Evolutionary conservation across 768 basidiomycete species (phyloP).

Genomic region (Grammothele lineata): DNA sequence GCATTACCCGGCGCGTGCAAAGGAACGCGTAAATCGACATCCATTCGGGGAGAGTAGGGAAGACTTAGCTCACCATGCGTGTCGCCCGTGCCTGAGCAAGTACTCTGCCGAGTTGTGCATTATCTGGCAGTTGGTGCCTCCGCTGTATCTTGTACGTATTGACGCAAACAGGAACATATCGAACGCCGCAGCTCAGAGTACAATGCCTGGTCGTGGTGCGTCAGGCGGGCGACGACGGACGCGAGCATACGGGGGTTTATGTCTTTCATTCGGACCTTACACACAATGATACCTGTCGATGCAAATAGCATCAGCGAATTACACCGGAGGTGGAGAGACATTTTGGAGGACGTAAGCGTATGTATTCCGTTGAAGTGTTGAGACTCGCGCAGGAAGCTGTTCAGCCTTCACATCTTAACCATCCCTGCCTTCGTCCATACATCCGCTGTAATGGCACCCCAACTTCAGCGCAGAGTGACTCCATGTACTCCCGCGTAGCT

Average conservation of each 20-base stretch:
- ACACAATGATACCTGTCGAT: slow-evolving; percentile 22
- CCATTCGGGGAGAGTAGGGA: too few relatives aligned
- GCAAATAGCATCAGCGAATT: too few relatives aligned
- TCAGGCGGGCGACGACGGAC: slow-evolving; percentile 24
- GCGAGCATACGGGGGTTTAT: slow-evolving; percentile 38
- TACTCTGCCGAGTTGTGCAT: slow-evolving; percentile 8
- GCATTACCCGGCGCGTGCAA: slow-evolving; percentile 18
- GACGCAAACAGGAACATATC: slow-evolving; percentile 37
- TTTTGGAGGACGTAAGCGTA: slow-evolving; percentile 5
- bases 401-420: slow-evolving; percentile 27
- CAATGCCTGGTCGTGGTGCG: slow-evolving; percentile 28
- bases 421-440: slow-evolving; percentile 30
- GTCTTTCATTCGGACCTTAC: slow-evolving; percentile 33
- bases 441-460: slow-evolving; percentile 20
- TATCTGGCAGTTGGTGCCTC: slow-evolving; percentile 8
- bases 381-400: slow-evolving; percentile 33
- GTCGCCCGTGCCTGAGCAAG: slow-evolving; percentile 12
- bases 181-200: slow-evolving; percentile 36
- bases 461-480: slow-evolving; percentile 30
- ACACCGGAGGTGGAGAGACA: not conserved
- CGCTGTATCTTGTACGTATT: slow-evolving; percentile 13
- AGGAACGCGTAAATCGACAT: not conserved
- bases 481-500: slow-evolving; percentile 21
- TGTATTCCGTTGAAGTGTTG: slow-evolving; percentile 23
- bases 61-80: slow-evolving; percentile 10